These are phyloP conservation scores for Fusarium annulatum DNA, from an alignment of 2,329 filamentous ascomycete species.

Conservation along the genomic window DNA sequence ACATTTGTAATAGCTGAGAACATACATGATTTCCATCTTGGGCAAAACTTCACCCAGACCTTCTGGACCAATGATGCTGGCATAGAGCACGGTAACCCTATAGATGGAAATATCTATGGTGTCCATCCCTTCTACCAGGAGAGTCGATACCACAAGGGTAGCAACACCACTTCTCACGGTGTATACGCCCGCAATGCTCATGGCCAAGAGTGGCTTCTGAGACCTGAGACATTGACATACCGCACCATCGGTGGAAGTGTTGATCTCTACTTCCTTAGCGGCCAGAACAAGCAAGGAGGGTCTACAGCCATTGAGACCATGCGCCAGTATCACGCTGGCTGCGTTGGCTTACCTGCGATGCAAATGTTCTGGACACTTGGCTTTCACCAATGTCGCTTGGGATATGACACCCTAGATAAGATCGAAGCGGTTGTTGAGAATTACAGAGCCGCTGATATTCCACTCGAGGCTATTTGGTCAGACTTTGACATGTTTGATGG, in stretches of 20 bases:
- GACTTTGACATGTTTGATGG: conserved; percentile 21
- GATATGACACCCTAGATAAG: background rate
- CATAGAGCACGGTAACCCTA: background rate
- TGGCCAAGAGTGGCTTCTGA: background rate
- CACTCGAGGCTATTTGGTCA: conserved; percentile 11
- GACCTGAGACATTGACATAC: background rate
- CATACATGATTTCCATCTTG: background rate
- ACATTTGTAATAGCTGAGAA: background rate
- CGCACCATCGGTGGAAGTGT: background rate
- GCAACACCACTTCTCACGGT: background rate
- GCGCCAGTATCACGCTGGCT: background rate
- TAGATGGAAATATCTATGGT: background rate
- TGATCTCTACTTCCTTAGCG: background rate
- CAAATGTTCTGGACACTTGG: conserved; percentile 6
- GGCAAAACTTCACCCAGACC: background rate
- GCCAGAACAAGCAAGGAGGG: background rate
- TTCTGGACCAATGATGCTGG: conserved; percentile 3
- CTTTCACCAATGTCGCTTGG: background rate
- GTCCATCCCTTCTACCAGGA: background rate
- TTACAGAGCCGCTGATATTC: conserved; percentile 6
- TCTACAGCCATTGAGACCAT: background rate
- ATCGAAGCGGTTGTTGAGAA: background rate
- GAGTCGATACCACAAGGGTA: background rate
- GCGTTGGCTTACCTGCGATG: background rate
- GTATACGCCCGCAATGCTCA: background rate